Base-by-base conservation (phyloP, 2,329 filamentous ascomycete species). In the Colletotrichum ledebouriae region DNA sequence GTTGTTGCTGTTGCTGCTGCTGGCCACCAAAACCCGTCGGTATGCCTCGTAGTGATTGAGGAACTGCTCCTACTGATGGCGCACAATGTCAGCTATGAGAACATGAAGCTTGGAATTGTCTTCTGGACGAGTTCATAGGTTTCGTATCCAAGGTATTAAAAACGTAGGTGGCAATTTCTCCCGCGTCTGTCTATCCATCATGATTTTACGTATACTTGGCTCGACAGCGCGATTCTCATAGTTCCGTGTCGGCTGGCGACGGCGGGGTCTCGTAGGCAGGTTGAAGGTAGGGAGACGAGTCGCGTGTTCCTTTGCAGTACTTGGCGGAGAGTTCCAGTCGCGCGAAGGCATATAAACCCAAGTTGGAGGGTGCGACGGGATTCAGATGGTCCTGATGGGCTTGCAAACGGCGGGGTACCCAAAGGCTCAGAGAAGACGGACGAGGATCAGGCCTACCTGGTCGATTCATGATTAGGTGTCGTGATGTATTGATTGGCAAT, bases 1-100 rank as follows among this genome's bases (percentile, higher is more conserved):
- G 77, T 72, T 84, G 84, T 44, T 73, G 73, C 13, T 89, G 88
- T 66, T 83, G 83, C 77, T 87, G 87, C 77, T 87, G 87, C 73
- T 88, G 87, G 73, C 82, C 82, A 72, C 83, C 84, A 76, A 89
- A 90, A 71, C 85, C 86, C 73, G 83, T 84, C 61, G 88, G 88
- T 79, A 90, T 85, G 74, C 87, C 86, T 73, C 88, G 86, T 73
- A 90, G 77, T 75, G 86, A 83, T 79, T 89, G 89, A 73, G 87
- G 88, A 81, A 87, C 85, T 75, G 86, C 83, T 79, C 86, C 86
- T 88, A 77, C 42, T 57, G 29, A 64, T 47, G 62, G 74, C 62
- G 63, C 70, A 65, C 64, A 72, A 72, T 65, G 77, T 81, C 78
- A 81, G 80, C 76, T 60, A 39, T 39, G 29, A 52, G 55, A 59